phyloP scores from a whole-genome alignment of 2,329 filamentous ascomycete species.

The Alternaria conjuncta region DNA sequence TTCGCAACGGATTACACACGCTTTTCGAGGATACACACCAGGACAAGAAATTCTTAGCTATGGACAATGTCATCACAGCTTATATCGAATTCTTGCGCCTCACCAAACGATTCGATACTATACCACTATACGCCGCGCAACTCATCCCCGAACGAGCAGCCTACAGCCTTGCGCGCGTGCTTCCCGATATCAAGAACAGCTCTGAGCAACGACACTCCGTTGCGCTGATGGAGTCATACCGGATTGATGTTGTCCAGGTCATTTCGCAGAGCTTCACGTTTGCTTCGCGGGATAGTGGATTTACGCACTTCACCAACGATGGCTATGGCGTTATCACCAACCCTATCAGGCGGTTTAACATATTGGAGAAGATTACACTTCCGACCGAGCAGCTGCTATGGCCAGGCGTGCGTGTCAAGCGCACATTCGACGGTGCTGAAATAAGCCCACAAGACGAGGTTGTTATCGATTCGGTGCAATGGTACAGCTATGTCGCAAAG shows the following conservation, averaged over 20 bases:
- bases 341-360: constrained; percentile 45
- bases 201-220: constrained; percentile 72
- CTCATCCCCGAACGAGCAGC: constrained; percentile 70
- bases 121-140: constrained; percentile 87
- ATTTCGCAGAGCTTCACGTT: constrained; percentile 70
- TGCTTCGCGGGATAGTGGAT: constrained; percentile 35
- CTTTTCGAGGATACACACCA: constrained; percentile 16
- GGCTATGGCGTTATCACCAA: constrained; percentile 29
- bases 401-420: constrained; percentile 68
- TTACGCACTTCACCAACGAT: constrained; percentile 31
- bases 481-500: constrained; percentile 79
- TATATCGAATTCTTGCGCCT: constrained; percentile 83
- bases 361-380: constrained; percentile 58
- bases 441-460: constrained; percentile 71
- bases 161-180: constrained; percentile 74
- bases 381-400: constrained; percentile 49
- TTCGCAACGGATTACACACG: constrained; percentile 57
- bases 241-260: constrained; percentile 75
- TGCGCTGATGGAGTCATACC: constrained; percentile 75
- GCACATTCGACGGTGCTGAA: constrained; percentile 65
- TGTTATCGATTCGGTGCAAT: constrained; percentile 81
- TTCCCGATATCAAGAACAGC: constrained; percentile 73
- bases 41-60: constrained; percentile 44
- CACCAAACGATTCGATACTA: constrained; percentile 69
- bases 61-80: constrained; percentile 78